Conservation (phyloP, 2,329 filamentous ascomycete genomes). For the Fusarium gaditjirri region DNA sequence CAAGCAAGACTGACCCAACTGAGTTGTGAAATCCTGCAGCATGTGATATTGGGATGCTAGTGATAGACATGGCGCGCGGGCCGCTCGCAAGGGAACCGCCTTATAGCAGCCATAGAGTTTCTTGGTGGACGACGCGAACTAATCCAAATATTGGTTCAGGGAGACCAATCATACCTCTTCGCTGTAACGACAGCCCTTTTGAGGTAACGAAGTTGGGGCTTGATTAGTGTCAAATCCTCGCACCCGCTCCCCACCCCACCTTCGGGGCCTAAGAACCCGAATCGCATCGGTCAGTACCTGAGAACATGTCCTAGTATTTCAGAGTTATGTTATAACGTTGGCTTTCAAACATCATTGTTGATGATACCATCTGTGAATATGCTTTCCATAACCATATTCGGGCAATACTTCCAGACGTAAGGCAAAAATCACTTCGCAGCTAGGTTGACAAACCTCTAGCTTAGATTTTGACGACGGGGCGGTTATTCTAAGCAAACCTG, state of each 20-base stretch:
- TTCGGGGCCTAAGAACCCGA: conserved; percentile 21
- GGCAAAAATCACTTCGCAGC: neutral
- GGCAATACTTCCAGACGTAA: neutral
- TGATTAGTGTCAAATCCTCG: conserved; percentile 29
- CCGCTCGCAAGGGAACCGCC: conserved; percentile 34
- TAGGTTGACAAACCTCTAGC: conserved; percentile 9
- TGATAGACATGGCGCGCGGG: conserved; percentile 35
- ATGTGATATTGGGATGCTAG: conserved; percentile 33
- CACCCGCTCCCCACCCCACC: conserved; percentile 22
- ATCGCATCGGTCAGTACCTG: conserved; percentile 22
- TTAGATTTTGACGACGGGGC: conserved; percentile 21
- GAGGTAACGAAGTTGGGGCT: conserved; percentile 19
- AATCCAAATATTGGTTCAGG: conserved; percentile 19
- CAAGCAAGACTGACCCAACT: conserved; percentile 18
- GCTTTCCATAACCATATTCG: neutral
- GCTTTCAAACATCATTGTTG: neutral
- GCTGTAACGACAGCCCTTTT: conserved; percentile 14
- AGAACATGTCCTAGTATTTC: neutral
- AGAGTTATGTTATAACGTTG: neutral
- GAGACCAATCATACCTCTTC: neutral
- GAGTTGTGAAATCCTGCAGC: conserved; percentile 32
- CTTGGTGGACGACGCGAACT: conserved; percentile 9
- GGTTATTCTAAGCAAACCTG: conserved; percentile 31
- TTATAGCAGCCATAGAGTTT: conserved; percentile 30
- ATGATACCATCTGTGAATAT: neutral